These are phyloP conservation scores for Trametes sp. DNA, from an alignment of 1,284 basidiomycete species.

Conservation along the genomic window DNA sequence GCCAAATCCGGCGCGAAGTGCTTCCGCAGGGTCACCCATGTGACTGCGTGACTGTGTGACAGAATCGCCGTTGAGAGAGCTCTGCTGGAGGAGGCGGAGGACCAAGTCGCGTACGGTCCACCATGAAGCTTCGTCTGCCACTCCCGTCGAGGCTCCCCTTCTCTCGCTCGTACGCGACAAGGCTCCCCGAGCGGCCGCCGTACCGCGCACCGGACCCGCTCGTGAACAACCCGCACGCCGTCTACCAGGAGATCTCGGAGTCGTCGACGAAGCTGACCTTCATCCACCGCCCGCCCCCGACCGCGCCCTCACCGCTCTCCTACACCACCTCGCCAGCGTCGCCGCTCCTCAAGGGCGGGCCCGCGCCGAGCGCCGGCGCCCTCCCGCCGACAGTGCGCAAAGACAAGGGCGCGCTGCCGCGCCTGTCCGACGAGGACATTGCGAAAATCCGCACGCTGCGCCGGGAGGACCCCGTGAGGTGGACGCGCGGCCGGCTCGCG, in stretches of 20 bases:
- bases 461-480: slow-evolving; percentile 42
- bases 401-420: slow-evolving; percentile 43
- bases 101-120: slow-evolving; percentile 14
- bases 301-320: slow-evolving; percentile 72
- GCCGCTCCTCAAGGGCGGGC: slow-evolving; percentile 59
- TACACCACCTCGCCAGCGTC: slow-evolving; percentile 72
- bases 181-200: slow-evolving; percentile 61
- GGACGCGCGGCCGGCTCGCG: slow-evolving; percentile 46
- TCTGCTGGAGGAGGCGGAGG: not conserved
- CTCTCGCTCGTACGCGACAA: slow-evolving; percentile 50
- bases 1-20: slow-evolving; percentile 10
- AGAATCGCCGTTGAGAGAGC: not conserved
- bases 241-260: slow-evolving; percentile 61
- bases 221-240: slow-evolving; percentile 59
- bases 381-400: slow-evolving; percentile 52
- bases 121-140: slow-evolving; percentile 35
- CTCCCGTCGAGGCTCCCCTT: slow-evolving; percentile 22
- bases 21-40: not conserved
- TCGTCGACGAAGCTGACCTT: slow-evolving; percentile 70
- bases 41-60: slow-evolving; percentile 13
- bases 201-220: slow-evolving; percentile 73
- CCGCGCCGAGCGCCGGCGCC: slow-evolving; percentile 44
- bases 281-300: slow-evolving; percentile 80
- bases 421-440: slow-evolving; percentile 60
- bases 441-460: slow-evolving; percentile 65